Evolutionary conservation across 768 basidiomycete genomes (phyloP), one percentile per base, ranked within the genome.

Genomic region (Phylloporus arenicola): DNA sequence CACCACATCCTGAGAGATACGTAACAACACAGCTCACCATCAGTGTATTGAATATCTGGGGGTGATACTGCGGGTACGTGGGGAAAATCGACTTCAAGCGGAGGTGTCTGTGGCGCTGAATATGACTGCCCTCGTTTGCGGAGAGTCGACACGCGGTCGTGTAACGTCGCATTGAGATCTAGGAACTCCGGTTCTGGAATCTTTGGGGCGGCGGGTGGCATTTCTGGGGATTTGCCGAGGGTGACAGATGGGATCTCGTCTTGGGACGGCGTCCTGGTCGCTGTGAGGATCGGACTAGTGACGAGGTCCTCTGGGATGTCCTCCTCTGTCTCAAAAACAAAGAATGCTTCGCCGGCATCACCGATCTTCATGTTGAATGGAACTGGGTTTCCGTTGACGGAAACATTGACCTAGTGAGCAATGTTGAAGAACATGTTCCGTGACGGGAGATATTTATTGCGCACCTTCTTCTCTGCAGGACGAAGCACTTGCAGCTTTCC

Each of bases 361-460:
- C 93, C 94, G 54, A 98, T 92, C 76, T 99, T 98, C 96, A 99
- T 99, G 68, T 78, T 79, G 68, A 90, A 98, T 0, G 95, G 95
- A 49, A 93, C 86, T 39, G 79, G 77, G 58, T 82, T 75, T 35
- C 88, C 90, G 70, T 96, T 94, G 61, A 98, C 84, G 45, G 81
- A 80, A 30, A 98, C 81, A 54, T 84, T 89, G 55, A 98, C 95
- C 91, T 93, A 56, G 47, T 4, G 33, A 42, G 30, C 24, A 16
- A 34, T n/a, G 16, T 24, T 44, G 24, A 19, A 41, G 1, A 16
- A 46, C 8, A 13, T 34, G 49, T 13, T 7, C 20, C 24, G 27
- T 0, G 1, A 41, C 13, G 25, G 35, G 5, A 4, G 14, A 40
- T 30, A 43, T 7, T 1, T 8, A 13, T 2, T 14, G 38, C 74